Evolutionary conservation across 306 rosid genomes (phyloP).

Genomic region (Trifolium fragiferum): DNA sequence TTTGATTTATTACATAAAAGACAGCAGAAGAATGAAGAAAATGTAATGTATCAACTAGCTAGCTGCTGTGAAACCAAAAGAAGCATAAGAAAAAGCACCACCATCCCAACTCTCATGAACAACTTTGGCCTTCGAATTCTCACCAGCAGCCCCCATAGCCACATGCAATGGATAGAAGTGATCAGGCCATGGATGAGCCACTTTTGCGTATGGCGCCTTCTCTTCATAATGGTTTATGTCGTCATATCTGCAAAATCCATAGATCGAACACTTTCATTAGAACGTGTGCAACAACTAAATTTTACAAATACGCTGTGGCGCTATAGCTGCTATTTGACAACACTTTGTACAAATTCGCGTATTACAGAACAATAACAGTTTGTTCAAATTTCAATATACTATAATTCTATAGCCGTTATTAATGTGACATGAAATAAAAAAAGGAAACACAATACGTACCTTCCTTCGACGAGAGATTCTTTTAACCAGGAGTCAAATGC

Average conservation of each 20-base stretch:
- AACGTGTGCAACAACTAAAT: neutral
- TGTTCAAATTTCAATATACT: neutral
- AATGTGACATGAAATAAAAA: neutral
- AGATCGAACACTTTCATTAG: slow-evolving; percentile 2
- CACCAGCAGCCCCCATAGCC: slow-evolving; percentile 59
- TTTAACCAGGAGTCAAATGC: slow-evolving; percentile 24
- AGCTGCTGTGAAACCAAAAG: slow-evolving; percentile 42
- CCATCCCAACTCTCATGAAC: slow-evolving; percentile 52
- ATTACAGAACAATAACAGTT: neutral
- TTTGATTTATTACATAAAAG: neutral
- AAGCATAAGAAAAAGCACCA: slow-evolving; percentile 48
- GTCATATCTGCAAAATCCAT: slow-evolving; percentile 39
- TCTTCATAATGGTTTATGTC: slow-evolving; percentile 47
- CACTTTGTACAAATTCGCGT: neutral
- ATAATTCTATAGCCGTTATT: neutral
- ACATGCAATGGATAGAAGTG: slow-evolving; percentile 57
- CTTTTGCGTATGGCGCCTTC: slow-evolving; percentile 52
- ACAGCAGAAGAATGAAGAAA: neutral
- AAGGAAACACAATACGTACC: slow-evolving; percentile 27
- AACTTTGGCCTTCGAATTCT: slow-evolving; percentile 47
- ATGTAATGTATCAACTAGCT: neutral
- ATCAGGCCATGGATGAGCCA: slow-evolving; percentile 53
- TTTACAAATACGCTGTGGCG: neutral
- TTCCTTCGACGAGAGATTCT: slow-evolving; percentile 53
- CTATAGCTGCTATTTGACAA: neutral